Percentiles rank a stretch among this genome's conserved stretches.
phyloP scores from a whole-genome alignment of 192 early-diverging fungal species.

The Martensiomyces pterosporus region DNA sequence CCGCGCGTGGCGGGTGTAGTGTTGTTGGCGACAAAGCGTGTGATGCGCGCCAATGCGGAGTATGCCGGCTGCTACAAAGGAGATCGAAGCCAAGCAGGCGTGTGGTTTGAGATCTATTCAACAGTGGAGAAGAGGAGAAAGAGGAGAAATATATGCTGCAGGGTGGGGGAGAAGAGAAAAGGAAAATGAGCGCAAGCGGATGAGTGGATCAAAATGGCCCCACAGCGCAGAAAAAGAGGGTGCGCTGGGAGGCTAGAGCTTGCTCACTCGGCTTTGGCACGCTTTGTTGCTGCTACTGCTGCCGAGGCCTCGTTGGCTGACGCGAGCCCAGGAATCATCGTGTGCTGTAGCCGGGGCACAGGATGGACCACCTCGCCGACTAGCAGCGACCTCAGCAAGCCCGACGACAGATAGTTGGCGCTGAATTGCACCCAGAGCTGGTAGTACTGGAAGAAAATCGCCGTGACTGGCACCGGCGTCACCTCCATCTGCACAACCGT shows the following conservation, averaged over 20 bases:
- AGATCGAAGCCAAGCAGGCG: too few relatives aligned
- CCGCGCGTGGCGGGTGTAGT: too few relatives aligned
- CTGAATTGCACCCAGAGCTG: conserved; percentile 77
- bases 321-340: conserved; percentile 61
- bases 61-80: too few relatives aligned
- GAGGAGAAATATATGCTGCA: too few relatives aligned
- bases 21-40: too few relatives aligned
- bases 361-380: conserved; percentile 76
- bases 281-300: not conserved
- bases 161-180: too few relatives aligned
- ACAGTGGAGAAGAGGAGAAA: too few relatives aligned
- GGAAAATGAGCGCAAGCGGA: too few relatives aligned
- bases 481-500: conserved; percentile 53
- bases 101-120: too few relatives aligned
- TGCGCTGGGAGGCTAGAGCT: not conserved
- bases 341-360: conserved; percentile 75
- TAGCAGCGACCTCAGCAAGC: conserved; percentile 70
- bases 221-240: not conserved
- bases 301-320: not conserved
- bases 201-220: too few relatives aligned
- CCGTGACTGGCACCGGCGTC: conserved; percentile 64
- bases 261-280: too few relatives aligned
- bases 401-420: conserved; percentile 73
- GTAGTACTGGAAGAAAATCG: conserved; percentile 91
- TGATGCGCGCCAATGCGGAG: too few relatives aligned